A percentile compares a stretch with the other conserved stretches of the same genome.
Evolutionary conservation across 305 asterid genomes (phyloP).

Genomic region (Solanum hybrid): DNA sequence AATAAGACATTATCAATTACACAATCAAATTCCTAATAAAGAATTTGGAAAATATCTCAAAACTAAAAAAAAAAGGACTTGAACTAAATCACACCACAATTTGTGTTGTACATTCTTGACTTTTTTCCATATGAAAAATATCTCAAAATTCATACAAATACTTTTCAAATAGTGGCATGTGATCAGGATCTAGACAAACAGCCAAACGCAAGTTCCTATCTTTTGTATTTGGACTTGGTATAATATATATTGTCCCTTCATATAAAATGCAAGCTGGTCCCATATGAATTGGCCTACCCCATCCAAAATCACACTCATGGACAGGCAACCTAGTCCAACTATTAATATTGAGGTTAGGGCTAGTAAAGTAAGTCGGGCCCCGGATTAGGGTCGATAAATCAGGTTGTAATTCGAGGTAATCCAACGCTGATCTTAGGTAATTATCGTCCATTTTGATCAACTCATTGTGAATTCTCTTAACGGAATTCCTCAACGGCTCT

Average conservation of each 20-base stretch:
- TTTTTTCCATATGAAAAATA: not conserved
- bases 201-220: constrained; percentile 25
- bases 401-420: constrained; percentile 23
- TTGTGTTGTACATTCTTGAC: not conserved
- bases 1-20: not conserved
- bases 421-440: constrained; percentile 29
- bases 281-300: constrained; percentile 32
- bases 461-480: constrained; percentile 14
- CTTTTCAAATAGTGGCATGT: constrained; percentile 22
- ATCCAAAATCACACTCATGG: constrained; percentile 29
- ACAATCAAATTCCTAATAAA: not conserved
- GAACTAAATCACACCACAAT: not conserved
- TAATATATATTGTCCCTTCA: constrained; percentile 23
- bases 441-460: constrained; percentile 19
- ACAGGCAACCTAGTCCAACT: constrained; percentile 32
- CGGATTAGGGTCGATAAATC: constrained; percentile 21
- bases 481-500: constrained; percentile 8
- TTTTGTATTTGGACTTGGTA: constrained; percentile 18
- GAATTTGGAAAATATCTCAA: not conserved
- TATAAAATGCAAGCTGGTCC: constrained; percentile 28
- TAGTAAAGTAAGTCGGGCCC: constrained; percentile 20
- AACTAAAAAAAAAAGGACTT: no score
- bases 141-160: not conserved
- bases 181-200: constrained; percentile 27
- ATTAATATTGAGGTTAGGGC: constrained; percentile 29